These are phyloP conservation scores for Stagonosporopsis rhizophila DNA, from an alignment of 2,329 filamentous ascomycete species.

Conservation along the genomic window DNA sequence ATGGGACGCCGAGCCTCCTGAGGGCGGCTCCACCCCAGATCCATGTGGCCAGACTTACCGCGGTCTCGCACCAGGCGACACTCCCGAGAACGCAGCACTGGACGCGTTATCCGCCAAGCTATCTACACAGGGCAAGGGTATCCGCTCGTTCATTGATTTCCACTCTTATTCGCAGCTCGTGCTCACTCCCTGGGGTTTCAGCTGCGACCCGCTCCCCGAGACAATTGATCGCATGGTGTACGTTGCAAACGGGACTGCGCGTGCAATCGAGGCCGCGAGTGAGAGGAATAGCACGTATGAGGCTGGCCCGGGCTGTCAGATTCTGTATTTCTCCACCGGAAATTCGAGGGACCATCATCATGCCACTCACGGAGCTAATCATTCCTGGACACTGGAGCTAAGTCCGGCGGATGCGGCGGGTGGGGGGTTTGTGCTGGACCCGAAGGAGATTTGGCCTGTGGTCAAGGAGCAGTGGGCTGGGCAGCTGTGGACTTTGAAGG, in stretches of 20 bases:
- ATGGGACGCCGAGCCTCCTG: slow-evolving; percentile 40
- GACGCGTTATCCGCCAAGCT: slow-evolving; percentile 54
- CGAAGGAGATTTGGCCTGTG: slow-evolving; percentile 55
- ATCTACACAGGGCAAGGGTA: slow-evolving; percentile 49
- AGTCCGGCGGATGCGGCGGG: slow-evolving; percentile 52
- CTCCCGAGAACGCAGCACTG: slow-evolving; percentile 49
- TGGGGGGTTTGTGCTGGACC: slow-evolving; percentile 57
- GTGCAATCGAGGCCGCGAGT: slow-evolving; percentile 58
- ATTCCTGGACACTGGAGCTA: slow-evolving; percentile 57
- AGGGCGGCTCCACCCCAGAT: slow-evolving; percentile 34
- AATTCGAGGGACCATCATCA: slow-evolving; percentile 54
- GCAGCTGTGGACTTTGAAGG: slow-evolving; percentile 30
- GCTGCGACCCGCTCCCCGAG: slow-evolving; percentile 50
- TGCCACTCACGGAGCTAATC: slow-evolving; percentile 50
- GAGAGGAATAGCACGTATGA: slow-evolving; percentile 45
- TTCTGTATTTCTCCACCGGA: slow-evolving; percentile 64
- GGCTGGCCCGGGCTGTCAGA: slow-evolving; percentile 61
- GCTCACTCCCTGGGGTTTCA: slow-evolving; percentile 63
- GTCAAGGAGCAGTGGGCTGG: slow-evolving; percentile 57
- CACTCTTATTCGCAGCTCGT: slow-evolving; percentile 69
- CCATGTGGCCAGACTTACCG: slow-evolving; percentile 46
- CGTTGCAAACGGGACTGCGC: slow-evolving; percentile 29
- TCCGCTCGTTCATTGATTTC: slow-evolving; percentile 69
- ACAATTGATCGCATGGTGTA: slow-evolving; percentile 57
- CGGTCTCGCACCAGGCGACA: slow-evolving; percentile 39